Percentiles rank a stretch among this genome's conserved stretches.
Conservation (phyloP, 1,284 basidiomycete species). For the Golubevia pallescens region DNA sequence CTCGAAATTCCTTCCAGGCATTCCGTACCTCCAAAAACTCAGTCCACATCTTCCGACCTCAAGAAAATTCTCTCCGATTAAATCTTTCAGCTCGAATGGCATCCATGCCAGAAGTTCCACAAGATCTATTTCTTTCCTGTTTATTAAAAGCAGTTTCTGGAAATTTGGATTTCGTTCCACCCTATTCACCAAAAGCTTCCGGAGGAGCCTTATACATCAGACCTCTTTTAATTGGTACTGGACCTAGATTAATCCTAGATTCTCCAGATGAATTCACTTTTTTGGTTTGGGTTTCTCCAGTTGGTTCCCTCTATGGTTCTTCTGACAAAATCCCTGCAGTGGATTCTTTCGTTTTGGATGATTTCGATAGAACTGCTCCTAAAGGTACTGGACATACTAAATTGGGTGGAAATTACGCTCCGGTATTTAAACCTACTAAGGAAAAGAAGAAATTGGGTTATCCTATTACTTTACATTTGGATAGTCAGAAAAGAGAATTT, state of each 20-base stretch:
- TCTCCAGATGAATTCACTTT: constrained; percentile 62
- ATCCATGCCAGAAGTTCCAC: constrained; percentile 52
- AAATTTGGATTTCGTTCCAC: constrained; percentile 63
- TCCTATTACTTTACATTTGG: constrained; percentile 61
- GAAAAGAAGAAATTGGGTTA: constrained; percentile 62
- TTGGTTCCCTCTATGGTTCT: constrained; percentile 61
- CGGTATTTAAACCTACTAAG: constrained; percentile 51
- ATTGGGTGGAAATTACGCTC: constrained; percentile 64
- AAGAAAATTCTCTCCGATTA: constrained; percentile 58
- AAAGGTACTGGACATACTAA: constrained; percentile 58
- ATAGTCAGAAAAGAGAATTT: constrained; percentile 30
- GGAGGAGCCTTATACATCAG: constrained; percentile 51
- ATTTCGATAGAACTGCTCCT: constrained; percentile 63
- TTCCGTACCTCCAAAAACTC: constrained; percentile 40
- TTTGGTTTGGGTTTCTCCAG: constrained; percentile 62
- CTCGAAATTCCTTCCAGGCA: constrained; percentile 10
- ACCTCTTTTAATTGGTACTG: constrained; percentile 56
- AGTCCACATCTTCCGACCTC: constrained; percentile 63
- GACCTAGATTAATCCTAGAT: constrained; percentile 49
- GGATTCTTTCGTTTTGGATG: constrained; percentile 60
- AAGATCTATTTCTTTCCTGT: constrained; percentile 48
- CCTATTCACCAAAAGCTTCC: constrained; percentile 49
- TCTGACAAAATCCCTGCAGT: constrained; percentile 56
- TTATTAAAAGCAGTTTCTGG: constrained; percentile 51
- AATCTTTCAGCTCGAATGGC: constrained; percentile 56